phyloP scores from a whole-genome alignment of 1,284 basidiomycete genomes.

The Exobasidium rhododendri region DNA sequence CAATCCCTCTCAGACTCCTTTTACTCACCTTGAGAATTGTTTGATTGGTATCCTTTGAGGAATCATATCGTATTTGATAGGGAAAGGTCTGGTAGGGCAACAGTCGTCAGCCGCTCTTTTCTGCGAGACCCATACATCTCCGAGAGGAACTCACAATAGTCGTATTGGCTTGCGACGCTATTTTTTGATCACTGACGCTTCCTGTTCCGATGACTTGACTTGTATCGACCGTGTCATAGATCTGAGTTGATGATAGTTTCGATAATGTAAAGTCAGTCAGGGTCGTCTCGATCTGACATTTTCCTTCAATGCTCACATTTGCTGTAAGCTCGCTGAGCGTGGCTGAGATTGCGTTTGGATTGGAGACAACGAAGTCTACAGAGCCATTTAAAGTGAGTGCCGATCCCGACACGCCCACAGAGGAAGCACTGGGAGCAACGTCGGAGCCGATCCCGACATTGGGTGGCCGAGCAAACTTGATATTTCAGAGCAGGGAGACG shows the following conservation, averaged over 20 bases:
- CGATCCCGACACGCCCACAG: constrained; percentile 29
- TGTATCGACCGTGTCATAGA: constrained; percentile 33
- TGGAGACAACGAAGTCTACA: constrained; percentile 44
- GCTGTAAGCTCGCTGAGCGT: constrained; percentile 39
- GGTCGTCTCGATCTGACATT: too few species aligned
- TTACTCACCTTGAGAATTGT: constrained; percentile 61
- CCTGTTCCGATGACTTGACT: constrained; percentile 36
- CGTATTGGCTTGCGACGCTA: constrained; percentile 66
- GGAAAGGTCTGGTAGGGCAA: constrained; percentile 64
- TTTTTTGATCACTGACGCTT: constrained; percentile 61
- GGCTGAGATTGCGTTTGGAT: constrained; percentile 50
- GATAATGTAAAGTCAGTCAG: too few species aligned
- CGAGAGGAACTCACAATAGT: constrained; percentile 68
- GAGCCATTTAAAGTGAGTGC: constrained; percentile 40
- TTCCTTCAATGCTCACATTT: constrained; percentile 15
- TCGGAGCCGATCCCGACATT: constrained; percentile 42
- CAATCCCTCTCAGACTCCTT: background rate
- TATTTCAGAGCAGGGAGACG: background rate
- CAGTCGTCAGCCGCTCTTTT: too few species aligned
- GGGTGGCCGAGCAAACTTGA: constrained; percentile 41
- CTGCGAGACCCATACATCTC: too few species aligned
- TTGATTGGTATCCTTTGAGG: constrained; percentile 63
- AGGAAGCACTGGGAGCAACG: constrained; percentile 21
- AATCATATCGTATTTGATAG: constrained; percentile 70
- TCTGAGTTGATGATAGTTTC: too few species aligned